Evolutionary conservation across 148 eudicot genomes (phyloP).

Genomic region (Silene conica): DNA sequence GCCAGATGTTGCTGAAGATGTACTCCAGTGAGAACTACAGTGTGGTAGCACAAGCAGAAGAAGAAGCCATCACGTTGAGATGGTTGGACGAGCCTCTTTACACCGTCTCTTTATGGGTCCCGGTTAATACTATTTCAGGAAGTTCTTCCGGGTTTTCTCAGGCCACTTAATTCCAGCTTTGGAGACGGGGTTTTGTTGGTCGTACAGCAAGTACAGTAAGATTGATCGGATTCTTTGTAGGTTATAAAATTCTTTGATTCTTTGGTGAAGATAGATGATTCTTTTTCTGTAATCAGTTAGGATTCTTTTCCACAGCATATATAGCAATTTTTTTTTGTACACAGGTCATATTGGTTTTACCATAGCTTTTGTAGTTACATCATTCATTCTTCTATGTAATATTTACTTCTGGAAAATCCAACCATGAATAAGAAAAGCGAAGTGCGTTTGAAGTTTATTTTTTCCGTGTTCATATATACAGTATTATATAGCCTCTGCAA

Average conservation of each 20-base stretch:
- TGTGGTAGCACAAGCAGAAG: slow-evolving; percentile 42
- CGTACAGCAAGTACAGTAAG: slow-evolving; percentile 25
- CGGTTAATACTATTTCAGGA: slow-evolving; percentile 37
- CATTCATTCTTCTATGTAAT: no score
- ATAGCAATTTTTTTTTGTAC: no score
- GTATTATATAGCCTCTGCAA: no score
- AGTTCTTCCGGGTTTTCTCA: slow-evolving; percentile 57
- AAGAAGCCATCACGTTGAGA: slow-evolving; percentile 45
- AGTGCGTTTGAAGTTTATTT: no score
- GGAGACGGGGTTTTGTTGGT: background rate
- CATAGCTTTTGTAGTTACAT: no score
- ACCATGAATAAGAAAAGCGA: no score
- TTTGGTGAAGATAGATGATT: slow-evolving; percentile 55
- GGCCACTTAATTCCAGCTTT: slow-evolving; percentile 27
- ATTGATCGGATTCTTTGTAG: slow-evolving; percentile 58
- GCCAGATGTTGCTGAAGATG: slow-evolving; percentile 78
- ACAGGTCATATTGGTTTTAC: no score
- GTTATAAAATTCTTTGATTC: slow-evolving; percentile 58
- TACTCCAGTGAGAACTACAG: slow-evolving; percentile 40
- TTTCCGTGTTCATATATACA: no score
- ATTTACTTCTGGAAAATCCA: no score
- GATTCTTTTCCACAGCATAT: slow-evolving; percentile 7
- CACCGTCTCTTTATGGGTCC: slow-evolving; percentile 77
- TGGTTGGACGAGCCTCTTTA: slow-evolving; percentile 89
- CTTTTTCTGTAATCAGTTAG: slow-evolving; percentile 13